Conservation (phyloP, 169 alveolate genomes). For the Prorocentrum cordatum region DNA sequence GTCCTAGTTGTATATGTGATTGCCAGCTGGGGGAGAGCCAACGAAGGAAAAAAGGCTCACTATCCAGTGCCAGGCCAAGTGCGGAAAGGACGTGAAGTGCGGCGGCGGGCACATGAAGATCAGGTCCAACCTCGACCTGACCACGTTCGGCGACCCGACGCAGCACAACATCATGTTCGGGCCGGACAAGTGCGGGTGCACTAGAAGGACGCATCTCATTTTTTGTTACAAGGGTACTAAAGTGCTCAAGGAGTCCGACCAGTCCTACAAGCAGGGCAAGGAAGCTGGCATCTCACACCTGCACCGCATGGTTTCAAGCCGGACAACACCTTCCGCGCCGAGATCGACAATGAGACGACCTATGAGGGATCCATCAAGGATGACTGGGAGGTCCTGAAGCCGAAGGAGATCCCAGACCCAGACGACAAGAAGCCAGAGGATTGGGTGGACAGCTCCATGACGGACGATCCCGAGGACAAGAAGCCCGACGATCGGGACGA, state of each 20-base stretch:
- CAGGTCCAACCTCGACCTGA: not conserved
- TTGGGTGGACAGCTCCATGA: too few species aligned
- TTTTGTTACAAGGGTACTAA: not conserved
- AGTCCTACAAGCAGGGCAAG: not conserved
- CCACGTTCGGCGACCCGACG: not conserved
- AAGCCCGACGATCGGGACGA: too few species aligned
- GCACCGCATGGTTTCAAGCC: not conserved
- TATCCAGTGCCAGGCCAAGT: not conserved
- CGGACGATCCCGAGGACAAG: too few species aligned
- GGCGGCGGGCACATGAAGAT: constrained; percentile 29
- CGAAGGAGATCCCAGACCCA: not conserved
- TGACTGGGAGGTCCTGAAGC: not conserved
- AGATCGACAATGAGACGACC: not conserved
- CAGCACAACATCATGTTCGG: constrained; percentile 18
- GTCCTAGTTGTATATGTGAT: too few species aligned
- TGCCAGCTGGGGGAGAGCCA: too few species aligned
- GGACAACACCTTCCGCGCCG: not conserved
- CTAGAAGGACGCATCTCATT: not conserved
- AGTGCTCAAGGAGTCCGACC: not conserved
- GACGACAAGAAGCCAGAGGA: constrained; percentile 4
- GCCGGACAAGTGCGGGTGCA: constrained; percentile 74
- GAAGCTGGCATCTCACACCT: not conserved
- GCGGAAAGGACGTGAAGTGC: not conserved
- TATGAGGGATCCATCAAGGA: not conserved
- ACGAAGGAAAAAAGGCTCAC: too few species aligned